Evolutionary conservation across 352 stramenopile genomes (phyloP), one percentile per base, ranked within the genome.

Genomic region (Lagenidium giganteum): DNA sequence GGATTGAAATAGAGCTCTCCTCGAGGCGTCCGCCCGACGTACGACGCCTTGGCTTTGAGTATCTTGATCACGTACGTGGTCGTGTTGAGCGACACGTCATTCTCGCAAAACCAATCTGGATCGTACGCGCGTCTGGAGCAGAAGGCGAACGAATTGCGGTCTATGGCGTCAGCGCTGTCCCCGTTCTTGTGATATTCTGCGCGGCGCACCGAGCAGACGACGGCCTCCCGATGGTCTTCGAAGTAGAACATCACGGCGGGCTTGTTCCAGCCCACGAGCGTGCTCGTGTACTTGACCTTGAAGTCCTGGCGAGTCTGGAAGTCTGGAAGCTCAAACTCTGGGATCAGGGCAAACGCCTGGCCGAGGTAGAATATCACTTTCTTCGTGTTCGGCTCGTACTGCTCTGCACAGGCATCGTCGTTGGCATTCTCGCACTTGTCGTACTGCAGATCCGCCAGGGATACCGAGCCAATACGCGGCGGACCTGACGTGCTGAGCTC

Each of bases 71-170:
- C 33, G 26, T 56, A 56, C 18, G 52, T 43, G 24, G 12, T 42
- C 0, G 43, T 34, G 31, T 51, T 35, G 14, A 33, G 33, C 3
- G 24, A 38, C 22, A 56, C 52, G 14, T 52, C 40, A 31, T 56
- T 61, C 30, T 61, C 52, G 33, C 52, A 61, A 4, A 56, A 28
- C 52, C 52, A 61, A 7, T 61, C 24, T 6, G 45, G 45, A 30
- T 61, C 52, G 37, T 47, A 61, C 29, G n/a, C n/a, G 23, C 45
- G 45, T 25, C 33, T 28, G n/a, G 52, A 51, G 46, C 52, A 61
- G 42, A 47, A 46, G 42, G 52, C 52, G 13, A 61, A n/a, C 23
- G 32, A 44, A n/a, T n/a, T n/a, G n/a, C n/a, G n/a, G 45, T 61
- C 52, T 21, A 61, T 47, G 9, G 33, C 35, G n/a, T 26, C 52